Conservation (phyloP, 257 asterid species). For the Lycium barbarum region DNA sequence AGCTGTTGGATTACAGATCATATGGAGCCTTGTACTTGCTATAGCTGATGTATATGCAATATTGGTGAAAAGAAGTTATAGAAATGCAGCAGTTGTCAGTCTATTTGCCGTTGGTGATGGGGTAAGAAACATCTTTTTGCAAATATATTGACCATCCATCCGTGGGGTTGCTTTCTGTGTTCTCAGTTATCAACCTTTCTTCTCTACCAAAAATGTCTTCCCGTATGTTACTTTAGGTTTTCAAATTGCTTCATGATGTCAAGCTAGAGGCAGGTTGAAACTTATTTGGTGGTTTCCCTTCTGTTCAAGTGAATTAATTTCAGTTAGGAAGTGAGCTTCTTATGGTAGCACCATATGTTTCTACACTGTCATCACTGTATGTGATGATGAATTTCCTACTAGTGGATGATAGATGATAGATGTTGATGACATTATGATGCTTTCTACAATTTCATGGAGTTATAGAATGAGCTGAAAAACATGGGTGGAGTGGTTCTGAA, state of each 20-base stretch:
- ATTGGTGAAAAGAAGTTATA: constrained; percentile 73
- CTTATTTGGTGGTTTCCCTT: neutral
- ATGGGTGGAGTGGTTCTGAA: no score
- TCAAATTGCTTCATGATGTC: neutral
- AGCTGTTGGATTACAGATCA: constrained; percentile 80
- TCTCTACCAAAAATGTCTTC: neutral
- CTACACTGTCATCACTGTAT: no score
- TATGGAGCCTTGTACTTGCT: constrained; percentile 87
- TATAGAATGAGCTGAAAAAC: no score
- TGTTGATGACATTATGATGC: no score
- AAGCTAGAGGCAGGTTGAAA: neutral
- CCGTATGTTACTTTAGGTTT: neutral
- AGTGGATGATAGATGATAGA: no score
- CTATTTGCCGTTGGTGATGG: constrained; percentile 86
- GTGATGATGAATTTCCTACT: no score
- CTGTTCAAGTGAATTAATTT: neutral
- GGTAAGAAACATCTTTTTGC: constrained; percentile 56
- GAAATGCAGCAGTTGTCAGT: constrained; percentile 61
- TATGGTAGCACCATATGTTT: no score
- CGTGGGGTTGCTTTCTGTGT: neutral
- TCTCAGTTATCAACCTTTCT: neutral
- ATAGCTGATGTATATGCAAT: constrained; percentile 73
- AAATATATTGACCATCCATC: neutral
- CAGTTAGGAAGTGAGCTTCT: neutral
- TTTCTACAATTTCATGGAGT: no score